Conservation (phyloP, 2,329 filamentous ascomycete species). For the Kalaharituber pfeilii region DNA sequence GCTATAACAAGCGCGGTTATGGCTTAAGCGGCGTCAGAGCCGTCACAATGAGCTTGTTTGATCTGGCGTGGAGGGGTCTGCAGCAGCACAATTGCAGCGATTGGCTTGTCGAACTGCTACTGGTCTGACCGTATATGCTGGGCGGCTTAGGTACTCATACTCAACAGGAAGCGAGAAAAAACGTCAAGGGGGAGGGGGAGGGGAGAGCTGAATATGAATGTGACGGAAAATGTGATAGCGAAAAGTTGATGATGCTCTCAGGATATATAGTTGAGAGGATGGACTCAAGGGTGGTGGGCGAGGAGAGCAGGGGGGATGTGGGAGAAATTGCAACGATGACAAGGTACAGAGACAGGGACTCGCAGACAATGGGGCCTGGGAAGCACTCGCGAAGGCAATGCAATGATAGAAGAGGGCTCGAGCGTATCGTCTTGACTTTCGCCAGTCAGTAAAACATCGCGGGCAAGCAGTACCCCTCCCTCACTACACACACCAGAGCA, state of each 20-base stretch:
- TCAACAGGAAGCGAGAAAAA: slow-evolving; percentile 6
- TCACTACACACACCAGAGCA: not conserved
- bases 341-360: slow-evolving; percentile 11
- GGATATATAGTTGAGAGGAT: slow-evolving; percentile 12
- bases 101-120: slow-evolving; percentile 1
- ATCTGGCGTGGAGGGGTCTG: not conserved
- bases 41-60: not conserved
- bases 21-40: slow-evolving; percentile 1
- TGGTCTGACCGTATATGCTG: not conserved
- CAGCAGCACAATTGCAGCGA: not conserved
- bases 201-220: too few species aligned
- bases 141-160: not conserved
- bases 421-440: slow-evolving; percentile 15
- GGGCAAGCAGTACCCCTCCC: not conserved
- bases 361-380: not conserved
- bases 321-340: slow-evolving; percentile 10
- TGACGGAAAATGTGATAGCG: slow-evolving; percentile 16
- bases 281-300: not conserved
- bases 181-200: slow-evolving; percentile 10
- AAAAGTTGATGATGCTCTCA: slow-evolving; percentile 13
- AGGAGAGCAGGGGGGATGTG: slow-evolving; percentile 13
- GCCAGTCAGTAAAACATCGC: slow-evolving; percentile 8
- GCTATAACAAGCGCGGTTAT: slow-evolving; percentile 1
- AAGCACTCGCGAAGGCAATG: not conserved
- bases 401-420: slow-evolving; percentile 5